phyloP scores from a whole-genome alignment of 495 filamentous ascomycete genomes.

The Penicillium riverlandense region DNA sequence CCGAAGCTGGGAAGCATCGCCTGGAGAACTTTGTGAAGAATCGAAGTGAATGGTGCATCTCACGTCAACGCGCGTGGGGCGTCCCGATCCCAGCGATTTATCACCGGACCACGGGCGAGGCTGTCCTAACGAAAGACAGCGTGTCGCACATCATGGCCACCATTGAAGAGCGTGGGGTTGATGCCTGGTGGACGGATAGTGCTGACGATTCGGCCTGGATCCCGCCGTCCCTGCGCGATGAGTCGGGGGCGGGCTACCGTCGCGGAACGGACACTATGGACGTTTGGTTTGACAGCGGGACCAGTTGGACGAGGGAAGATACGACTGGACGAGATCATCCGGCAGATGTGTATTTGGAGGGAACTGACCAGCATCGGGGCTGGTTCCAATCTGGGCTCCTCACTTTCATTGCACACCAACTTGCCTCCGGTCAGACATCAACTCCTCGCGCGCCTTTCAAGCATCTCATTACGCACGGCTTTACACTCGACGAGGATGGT shows the following conservation, averaged over 20 bases:
- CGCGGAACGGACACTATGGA: slow-evolving; percentile 98
- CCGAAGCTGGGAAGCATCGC: slow-evolving; percentile 59
- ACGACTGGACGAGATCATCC: slow-evolving; percentile 38
- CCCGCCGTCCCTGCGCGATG: slow-evolving; percentile 44
- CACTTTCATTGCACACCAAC: slow-evolving; percentile 63
- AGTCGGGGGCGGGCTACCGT: slow-evolving; percentile 38
- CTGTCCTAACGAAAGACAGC: slow-evolving; percentile 67
- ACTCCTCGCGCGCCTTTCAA: slow-evolving; percentile 61
- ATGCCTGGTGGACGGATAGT: slow-evolving; percentile 89
- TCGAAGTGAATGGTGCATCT: slow-evolving; percentile 96
- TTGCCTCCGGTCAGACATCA: slow-evolving; percentile 29
- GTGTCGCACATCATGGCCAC: slow-evolving; percentile 80
- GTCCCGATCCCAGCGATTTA: slow-evolving; percentile 93
- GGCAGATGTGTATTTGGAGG: slow-evolving; percentile 89
- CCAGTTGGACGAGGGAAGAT: slow-evolving; percentile 71
- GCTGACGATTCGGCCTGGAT: slow-evolving; percentile 69
- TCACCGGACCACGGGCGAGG: slow-evolving; percentile 54
- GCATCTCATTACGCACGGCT: slow-evolving; percentile 87
- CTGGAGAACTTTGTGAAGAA: slow-evolving; percentile 79
- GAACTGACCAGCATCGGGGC: slow-evolving; percentile 89
- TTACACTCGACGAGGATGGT: slow-evolving; percentile 79
- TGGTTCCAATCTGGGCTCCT: slow-evolving; percentile 99
- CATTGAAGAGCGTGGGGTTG: slow-evolving; percentile 67
- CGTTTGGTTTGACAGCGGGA: slow-evolving; percentile 98
- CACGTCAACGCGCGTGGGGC: slow-evolving; percentile 94